Evolutionary conservation across 2,329 filamentous ascomycete genomes (phyloP).

Genomic region (Monascus ruber): DNA sequence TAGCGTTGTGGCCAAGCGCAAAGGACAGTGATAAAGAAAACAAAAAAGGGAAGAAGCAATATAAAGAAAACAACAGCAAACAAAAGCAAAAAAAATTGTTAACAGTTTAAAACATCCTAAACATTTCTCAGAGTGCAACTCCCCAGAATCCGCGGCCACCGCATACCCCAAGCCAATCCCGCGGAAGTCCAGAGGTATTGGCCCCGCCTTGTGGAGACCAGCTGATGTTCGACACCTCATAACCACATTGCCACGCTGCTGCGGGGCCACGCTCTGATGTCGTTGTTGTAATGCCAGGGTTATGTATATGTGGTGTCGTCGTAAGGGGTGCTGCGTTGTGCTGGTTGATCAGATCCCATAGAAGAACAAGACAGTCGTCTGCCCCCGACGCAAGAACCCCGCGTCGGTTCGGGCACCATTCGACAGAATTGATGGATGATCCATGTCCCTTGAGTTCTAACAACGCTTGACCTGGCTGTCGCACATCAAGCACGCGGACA

Average conservation of each 20-base stretch:
- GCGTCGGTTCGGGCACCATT: slow-evolving; percentile 83
- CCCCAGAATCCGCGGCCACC: slow-evolving; percentile 36
- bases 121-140: slow-evolving; percentile 24
- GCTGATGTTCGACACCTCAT: slow-evolving; percentile 37
- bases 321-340: slow-evolving; percentile 38
- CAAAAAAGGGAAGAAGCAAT: slow-evolving; percentile 1
- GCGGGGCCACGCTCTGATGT: slow-evolving; percentile 33
- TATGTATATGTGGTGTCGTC: slow-evolving; percentile 21
- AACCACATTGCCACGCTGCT: slow-evolving; percentile 36
- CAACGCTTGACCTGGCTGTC: slow-evolving; percentile 88
- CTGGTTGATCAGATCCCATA: slow-evolving; percentile 83
- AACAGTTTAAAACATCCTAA: slow-evolving; percentile 1
- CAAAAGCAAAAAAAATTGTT: slow-evolving; percentile 1
- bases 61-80: neutral
- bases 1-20: neutral
- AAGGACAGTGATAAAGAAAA: slow-evolving; percentile 1
- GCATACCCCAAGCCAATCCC: slow-evolving; percentile 35
- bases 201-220: slow-evolving; percentile 35
- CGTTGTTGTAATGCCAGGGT: slow-evolving; percentile 14
- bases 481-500: slow-evolving; percentile 89
- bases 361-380: slow-evolving; percentile 80
- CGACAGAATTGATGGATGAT: slow-evolving; percentile 78
- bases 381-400: slow-evolving; percentile 84
- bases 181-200: slow-evolving; percentile 19
- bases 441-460: slow-evolving; percentile 85